Base-by-base conservation (phyloP, 192 early-diverging fungal species). In the Podila epicladia region DNA sequence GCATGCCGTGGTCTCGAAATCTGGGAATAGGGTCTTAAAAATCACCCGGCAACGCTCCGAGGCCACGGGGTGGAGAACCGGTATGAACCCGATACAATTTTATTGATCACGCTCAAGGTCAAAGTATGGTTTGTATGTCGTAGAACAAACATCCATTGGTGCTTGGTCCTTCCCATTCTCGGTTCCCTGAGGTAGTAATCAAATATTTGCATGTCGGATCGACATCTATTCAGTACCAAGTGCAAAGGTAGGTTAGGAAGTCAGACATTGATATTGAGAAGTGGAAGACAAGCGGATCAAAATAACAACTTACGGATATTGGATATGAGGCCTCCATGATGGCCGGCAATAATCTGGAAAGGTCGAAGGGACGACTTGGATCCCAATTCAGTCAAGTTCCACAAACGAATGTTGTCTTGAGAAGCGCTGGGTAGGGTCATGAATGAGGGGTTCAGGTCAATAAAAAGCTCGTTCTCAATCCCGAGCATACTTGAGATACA, bases 151-250 rank as follows among this genome's bases (percentile, higher is more conserved):
- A 96, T 29, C 88, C 73, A 75, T 97, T 96, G 51, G 92, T 95
- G 55, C 91, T 90, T 11, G 82, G 63, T 50, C 97, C 97, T 49
- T 98, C 97, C 97, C 97, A 99, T n/a, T 97, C 98, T 28, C 97
- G 86, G 82, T 91, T 96, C 20, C 98, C 98, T 1, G 95, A 95
- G 1, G 95, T 91, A 7, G 93, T 97, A 28, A 99, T 87, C 95
- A 99, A 90, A 59, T 92, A 97, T 29, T 88, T 86, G 57, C 90
- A 91, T 5, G 86, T 82, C 24, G 87, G 84, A 80, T 97, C 96
- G 55, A 97, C 79, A 22, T 91, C 91, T 95, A 74, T 6, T 17
- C 28, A 38, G 15, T 17, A 17, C 26, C 26, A 29, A 24, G 49
- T 33, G 50, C 24, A 65, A 8, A 26, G 62, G 19, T 28, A 38